A percentile compares a stretch with the other conserved stretches of the same genome.
Conservation (phyloP, 306 rosid genomes). For the Arachis hypogaea region DNA sequence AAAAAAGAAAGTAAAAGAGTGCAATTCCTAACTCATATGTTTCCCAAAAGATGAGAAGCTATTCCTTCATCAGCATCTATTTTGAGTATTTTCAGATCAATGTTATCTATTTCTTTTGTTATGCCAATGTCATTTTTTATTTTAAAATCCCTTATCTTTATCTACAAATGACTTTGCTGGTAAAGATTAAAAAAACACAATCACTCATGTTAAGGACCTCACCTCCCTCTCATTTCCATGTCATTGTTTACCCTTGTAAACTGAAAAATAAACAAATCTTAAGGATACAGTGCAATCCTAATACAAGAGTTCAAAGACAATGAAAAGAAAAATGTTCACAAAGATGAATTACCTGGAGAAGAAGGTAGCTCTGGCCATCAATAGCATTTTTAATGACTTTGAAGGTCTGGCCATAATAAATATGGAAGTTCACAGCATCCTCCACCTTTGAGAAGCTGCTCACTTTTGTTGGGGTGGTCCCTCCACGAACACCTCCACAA, state of each 20-base stretch:
- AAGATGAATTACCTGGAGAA: slow-evolving; percentile 70
- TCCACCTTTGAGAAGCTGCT: slow-evolving; percentile 77
- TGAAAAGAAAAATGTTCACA: slow-evolving; percentile 2
- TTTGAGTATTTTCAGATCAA: too few relatives aligned
- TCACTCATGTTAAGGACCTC: neutral
- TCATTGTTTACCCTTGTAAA: slow-evolving; percentile 4
- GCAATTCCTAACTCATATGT: slow-evolving; percentile 9
- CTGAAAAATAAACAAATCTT: slow-evolving; percentile 26
- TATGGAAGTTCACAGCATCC: slow-evolving; percentile 73
- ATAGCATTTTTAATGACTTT: slow-evolving; percentile 85
- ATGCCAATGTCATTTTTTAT: too few relatives aligned
- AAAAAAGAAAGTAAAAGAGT: too few relatives aligned
- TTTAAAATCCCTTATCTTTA: too few relatives aligned
- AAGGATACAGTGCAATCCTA: neutral
- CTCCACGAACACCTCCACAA: slow-evolving; percentile 47
- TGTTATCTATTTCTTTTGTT: too few relatives aligned
- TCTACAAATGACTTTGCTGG: too few relatives aligned
- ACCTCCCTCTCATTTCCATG: slow-evolving; percentile 11
- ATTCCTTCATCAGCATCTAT: neutral
- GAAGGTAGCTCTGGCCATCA: slow-evolving; percentile 94
- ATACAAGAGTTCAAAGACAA: slow-evolving; percentile 9
- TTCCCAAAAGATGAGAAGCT: neutral
- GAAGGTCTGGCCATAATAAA: slow-evolving; percentile 90
- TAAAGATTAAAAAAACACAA: too few relatives aligned
- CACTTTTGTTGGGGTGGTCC: slow-evolving; percentile 39